Conservation (phyloP, 306 rosid genomes). For the Dryas alaskensis region DNA sequence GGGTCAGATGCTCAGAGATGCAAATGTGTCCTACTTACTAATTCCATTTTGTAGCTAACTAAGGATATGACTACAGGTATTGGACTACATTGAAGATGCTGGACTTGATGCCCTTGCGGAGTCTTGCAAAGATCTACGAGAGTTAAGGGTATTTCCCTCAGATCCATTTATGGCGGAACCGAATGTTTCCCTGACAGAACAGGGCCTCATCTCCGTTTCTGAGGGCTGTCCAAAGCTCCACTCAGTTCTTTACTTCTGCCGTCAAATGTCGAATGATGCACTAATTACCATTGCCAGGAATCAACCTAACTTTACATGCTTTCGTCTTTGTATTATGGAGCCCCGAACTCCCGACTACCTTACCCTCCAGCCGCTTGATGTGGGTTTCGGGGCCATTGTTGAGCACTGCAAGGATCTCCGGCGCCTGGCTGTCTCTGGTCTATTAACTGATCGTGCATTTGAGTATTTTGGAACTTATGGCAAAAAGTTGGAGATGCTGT, state of each 20-base stretch:
- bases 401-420: conserved; percentile 87
- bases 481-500: conserved; percentile 95
- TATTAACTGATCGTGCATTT: conserved; percentile 77
- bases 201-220: conserved; percentile 82
- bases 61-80: conserved; percentile 52
- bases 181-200: conserved; percentile 78
- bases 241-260: conserved; percentile 91
- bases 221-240: conserved; percentile 95
- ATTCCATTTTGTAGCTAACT: conserved; percentile 30
- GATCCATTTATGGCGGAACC: conserved; percentile 69
- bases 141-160: conserved; percentile 91
- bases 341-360: conserved; percentile 73
- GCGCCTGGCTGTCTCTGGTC: conserved; percentile 89
- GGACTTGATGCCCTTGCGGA: conserved; percentile 82
- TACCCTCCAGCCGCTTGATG: conserved; percentile 67
- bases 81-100: conserved; percentile 87
- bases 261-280: conserved; percentile 90
- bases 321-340: conserved; percentile 89
- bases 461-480: conserved; percentile 68
- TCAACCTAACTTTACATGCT: conserved; percentile 78
- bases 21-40: neutral
- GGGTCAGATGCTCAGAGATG: conserved; percentile 8
- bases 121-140: conserved; percentile 81
- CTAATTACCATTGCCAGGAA: conserved; percentile 70
- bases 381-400: conserved; percentile 96